Percentiles rank a stretch among this genome's conserved stretches.
Conservation (phyloP, 139 green algal species). For the Coelastrella sp. region DNA sequence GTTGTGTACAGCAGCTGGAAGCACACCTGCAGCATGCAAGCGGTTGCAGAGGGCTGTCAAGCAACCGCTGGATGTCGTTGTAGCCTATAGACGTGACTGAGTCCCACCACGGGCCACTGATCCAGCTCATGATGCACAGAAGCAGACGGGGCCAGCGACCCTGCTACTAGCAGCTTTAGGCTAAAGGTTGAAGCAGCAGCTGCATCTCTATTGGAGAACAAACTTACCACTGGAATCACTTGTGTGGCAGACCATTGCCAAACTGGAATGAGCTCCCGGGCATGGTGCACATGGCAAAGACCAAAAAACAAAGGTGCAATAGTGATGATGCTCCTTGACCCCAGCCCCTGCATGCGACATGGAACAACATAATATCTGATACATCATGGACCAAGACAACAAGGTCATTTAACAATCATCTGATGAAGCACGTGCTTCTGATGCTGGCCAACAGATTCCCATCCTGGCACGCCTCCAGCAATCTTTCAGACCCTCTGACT, state of each 20-base stretch:
- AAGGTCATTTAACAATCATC: too few relatives aligned
- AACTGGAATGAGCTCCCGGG: conserved; percentile 63
- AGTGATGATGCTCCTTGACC: conserved; percentile 39
- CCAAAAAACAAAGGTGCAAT: conserved; percentile 84
- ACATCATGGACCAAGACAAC: too few relatives aligned
- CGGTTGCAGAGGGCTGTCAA: not conserved
- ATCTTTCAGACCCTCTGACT: too few relatives aligned
- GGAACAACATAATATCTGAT: not conserved
- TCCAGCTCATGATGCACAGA: too few relatives aligned
- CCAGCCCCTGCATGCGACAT: conserved; percentile 15
- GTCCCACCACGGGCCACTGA: too few relatives aligned
- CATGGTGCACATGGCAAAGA: conserved; percentile 83
- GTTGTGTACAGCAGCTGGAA: conserved; percentile 81
- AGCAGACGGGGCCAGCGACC: too few relatives aligned
- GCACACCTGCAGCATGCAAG: conserved; percentile 47
- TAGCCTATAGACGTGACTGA: too few relatives aligned
- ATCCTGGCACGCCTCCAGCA: too few relatives aligned
- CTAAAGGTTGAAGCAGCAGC: not conserved
- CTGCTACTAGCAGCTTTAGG: too few relatives aligned
- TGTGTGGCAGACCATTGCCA: conserved; percentile 16
- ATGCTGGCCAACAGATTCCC: too few relatives aligned
- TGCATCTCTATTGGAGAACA: not conserved
- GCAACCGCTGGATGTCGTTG: too few relatives aligned
- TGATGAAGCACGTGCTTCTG: too few relatives aligned
- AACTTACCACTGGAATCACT: conserved; percentile 31